These are phyloP conservation scores for Aspergillus sp. DNA, from an alignment of 2,329 filamentous ascomycete genomes.

Conservation along the genomic window DNA sequence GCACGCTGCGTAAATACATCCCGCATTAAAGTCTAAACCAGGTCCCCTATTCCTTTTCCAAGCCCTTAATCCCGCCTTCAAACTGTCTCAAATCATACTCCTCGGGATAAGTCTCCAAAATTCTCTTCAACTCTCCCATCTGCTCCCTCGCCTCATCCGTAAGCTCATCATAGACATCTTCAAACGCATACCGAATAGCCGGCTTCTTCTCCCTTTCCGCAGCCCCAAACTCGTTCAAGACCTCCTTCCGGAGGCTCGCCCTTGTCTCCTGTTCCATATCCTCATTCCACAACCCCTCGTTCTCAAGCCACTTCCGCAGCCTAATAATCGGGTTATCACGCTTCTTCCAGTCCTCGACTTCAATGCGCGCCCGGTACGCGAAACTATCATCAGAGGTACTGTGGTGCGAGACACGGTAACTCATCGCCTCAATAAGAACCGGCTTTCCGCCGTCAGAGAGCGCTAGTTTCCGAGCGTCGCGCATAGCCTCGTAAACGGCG, in stretches of 20 bases:
- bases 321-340: conserved; percentile 86
- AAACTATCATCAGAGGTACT: conserved; percentile 97
- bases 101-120: conserved; percentile 80
- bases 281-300: conserved; percentile 79
- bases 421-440: conserved; percentile 92
- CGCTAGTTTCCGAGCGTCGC: conserved; percentile 73
- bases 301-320: conserved; percentile 87
- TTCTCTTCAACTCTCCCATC: conserved; percentile 71
- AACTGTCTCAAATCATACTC: conserved; percentile 84
- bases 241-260: conserved; percentile 66
- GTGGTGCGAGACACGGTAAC: conserved; percentile 96
- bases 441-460: conserved; percentile 77
- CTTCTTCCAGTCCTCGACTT: conserved; percentile 93
- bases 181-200: conserved; percentile 62
- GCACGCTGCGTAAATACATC: too few species aligned
- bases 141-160: conserved; percentile 77
- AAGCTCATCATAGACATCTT: conserved; percentile 84
- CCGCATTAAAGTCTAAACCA: neutral
- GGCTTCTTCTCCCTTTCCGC: conserved; percentile 60
- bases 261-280: conserved; percentile 73
- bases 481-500: conserved; percentile 78
- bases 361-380: conserved; percentile 87
- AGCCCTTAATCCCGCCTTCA: conserved; percentile 69
- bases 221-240: conserved; percentile 79
- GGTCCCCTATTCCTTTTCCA: conserved; percentile 37